A percentile compares a stretch with the other conserved stretches of the same genome.
These are phyloP conservation scores for Wallacemonas sp. DNA, from an alignment of 208 protist species.

Conservation along the genomic window DNA sequence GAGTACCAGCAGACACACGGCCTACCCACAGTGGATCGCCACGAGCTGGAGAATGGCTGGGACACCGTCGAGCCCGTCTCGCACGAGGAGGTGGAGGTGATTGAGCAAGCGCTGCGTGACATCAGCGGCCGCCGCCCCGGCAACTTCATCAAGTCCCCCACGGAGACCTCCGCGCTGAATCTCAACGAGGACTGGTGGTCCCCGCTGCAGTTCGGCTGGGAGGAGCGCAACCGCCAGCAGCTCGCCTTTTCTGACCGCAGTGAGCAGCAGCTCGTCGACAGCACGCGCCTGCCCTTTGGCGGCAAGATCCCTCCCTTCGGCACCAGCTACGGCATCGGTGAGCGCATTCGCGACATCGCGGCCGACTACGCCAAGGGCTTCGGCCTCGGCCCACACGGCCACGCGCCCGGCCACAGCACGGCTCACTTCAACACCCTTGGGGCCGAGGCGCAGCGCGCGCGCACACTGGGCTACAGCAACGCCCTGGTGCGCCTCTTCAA, in stretches of 20 bases:
- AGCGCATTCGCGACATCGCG: conserved; percentile 81
- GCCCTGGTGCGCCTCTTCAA: conserved; percentile 81
- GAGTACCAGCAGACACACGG: conserved; percentile 73
- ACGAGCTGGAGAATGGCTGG: conserved; percentile 88
- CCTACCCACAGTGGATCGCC: conserved; percentile 84
- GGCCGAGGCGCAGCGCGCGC: conserved; percentile 50
- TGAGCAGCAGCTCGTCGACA: conserved; percentile 74
- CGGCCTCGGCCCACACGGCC: conserved; percentile 79
- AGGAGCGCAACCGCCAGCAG: conserved; percentile 78
- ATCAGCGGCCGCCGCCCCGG: conserved; percentile 86
- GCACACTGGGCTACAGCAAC: conserved; percentile 57
- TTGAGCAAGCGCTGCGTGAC: conserved; percentile 90
- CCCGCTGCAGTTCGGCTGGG: conserved; percentile 79
- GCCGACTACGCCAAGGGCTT: conserved; percentile 85
- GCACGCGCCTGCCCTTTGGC: conserved; percentile 65
- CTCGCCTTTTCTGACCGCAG: conserved; percentile 57
- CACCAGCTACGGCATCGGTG: conserved; percentile 83
- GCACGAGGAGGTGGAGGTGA: conserved; percentile 66
- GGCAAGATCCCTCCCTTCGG: conserved; percentile 81
- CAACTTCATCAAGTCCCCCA: conserved; percentile 83
- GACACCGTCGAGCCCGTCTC: conserved; percentile 56
- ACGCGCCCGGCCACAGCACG: conserved; percentile 71
- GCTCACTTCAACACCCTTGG: conserved; percentile 63
- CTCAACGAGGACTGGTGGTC: conserved; percentile 89
- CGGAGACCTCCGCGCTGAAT: conserved; percentile 57